Conservation (phyloP, 164 flowering plant genomes). For the Vitis rupestris region DNA sequence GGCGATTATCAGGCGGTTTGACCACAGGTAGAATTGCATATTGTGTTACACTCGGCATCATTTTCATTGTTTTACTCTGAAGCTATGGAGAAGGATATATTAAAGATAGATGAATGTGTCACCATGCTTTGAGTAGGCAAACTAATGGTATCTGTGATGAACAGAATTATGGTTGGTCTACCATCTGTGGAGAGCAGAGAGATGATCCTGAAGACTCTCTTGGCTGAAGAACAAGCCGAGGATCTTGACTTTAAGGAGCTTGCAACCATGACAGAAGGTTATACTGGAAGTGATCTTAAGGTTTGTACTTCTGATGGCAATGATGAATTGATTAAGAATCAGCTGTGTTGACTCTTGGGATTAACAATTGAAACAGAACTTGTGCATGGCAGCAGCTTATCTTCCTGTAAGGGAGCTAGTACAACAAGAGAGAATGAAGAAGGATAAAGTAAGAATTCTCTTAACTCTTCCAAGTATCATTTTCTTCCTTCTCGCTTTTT, state of each 20-base stretch:
- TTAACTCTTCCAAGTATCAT: background rate
- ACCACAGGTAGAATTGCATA: constrained; percentile 50
- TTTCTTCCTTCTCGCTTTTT: no score
- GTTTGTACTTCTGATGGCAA: constrained; percentile 26
- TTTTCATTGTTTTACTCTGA: background rate
- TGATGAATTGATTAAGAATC: constrained; percentile 3
- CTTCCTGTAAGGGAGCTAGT: constrained; percentile 91
- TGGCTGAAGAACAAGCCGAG: constrained; percentile 57
- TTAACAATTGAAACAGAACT: constrained; percentile 56
- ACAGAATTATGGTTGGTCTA: constrained; percentile 74
- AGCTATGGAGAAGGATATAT: background rate
- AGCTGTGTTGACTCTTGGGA: constrained; percentile 9
- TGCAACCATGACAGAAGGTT: constrained; percentile 74
- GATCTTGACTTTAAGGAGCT: constrained; percentile 60
- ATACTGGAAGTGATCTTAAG: constrained; percentile 84
- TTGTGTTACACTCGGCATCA: background rate
- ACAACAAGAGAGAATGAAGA: constrained; percentile 64
- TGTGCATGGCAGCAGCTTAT: constrained; percentile 93
- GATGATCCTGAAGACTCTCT: constrained; percentile 63
- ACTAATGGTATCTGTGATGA: constrained; percentile 1
- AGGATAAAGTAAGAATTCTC: constrained; percentile 53
- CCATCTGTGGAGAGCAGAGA: constrained; percentile 70
- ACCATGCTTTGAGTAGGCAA: background rate
- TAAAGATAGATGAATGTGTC: background rate
- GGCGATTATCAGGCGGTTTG: constrained; percentile 84